phyloP scores from a whole-genome alignment of 805 yeast genomes.

The Wickerhamiella qilinensis region DNA sequence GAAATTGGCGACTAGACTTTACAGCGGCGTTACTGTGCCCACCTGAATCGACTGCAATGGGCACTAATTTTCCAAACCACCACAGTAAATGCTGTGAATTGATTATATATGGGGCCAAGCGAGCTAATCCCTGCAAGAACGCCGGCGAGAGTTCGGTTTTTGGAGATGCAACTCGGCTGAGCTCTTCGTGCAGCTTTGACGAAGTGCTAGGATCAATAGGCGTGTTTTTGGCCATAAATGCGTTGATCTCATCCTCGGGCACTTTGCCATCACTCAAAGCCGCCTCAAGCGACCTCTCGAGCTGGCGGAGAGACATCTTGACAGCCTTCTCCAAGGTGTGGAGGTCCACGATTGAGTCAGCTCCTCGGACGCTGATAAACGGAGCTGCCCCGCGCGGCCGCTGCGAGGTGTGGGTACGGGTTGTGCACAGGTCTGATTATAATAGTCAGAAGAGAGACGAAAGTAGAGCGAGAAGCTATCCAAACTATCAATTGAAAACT shows the following conservation, averaged over 20 bases:
- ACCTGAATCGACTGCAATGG: slow-evolving; percentile 43
- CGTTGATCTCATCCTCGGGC: slow-evolving; percentile 8
- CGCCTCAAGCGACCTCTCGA: slow-evolving; percentile 14
- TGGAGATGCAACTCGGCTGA: slow-evolving; percentile 12
- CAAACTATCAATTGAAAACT: too few relatives aligned
- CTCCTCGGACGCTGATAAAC: too few relatives aligned
- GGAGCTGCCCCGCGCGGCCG: too few relatives aligned
- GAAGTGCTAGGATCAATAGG: slow-evolving; percentile 15
- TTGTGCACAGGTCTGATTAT: too few relatives aligned
- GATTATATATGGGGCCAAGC: slow-evolving; percentile 19
- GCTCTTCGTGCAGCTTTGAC: slow-evolving; percentile 22
- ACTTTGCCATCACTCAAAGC: slow-evolving; percentile 7
- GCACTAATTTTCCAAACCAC: slow-evolving; percentile 36
- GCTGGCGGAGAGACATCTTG: slow-evolving; percentile 4
- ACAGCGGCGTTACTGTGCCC: slow-evolving; percentile 31
- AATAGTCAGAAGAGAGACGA: too few relatives aligned
- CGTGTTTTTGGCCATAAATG: slow-evolving; percentile 7
- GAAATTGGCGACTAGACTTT: slow-evolving; percentile 18
- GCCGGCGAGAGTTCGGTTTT: slow-evolving; percentile 12
- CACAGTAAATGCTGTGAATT: slow-evolving; percentile 19
- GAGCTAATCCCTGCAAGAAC: slow-evolving; percentile 19
- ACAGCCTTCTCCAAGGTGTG: not conserved
- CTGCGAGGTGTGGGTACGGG: too few relatives aligned
- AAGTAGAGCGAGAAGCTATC: too few relatives aligned
- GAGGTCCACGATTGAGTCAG: not conserved